Evolutionary conservation across 2,329 filamentous ascomycete genomes (phyloP), one percentile per base, ranked within the genome.

Genomic region (Hymenoscyphus infarciens): DNA sequence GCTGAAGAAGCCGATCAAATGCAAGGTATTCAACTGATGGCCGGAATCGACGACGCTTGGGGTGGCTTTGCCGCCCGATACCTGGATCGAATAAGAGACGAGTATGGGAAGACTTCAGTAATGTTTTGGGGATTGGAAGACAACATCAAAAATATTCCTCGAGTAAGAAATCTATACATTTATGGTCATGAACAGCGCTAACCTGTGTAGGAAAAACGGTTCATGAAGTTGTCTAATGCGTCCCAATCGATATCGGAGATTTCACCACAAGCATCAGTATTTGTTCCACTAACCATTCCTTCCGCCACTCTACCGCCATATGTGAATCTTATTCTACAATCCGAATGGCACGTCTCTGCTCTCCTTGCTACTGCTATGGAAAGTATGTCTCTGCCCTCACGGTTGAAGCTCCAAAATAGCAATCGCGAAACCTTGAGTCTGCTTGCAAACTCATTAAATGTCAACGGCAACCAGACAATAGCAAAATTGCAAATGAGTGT

Each of bases 1-100:
- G 85, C 88, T 2, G 95, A 99, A 77, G 95, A 98, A 76, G 95
- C 92, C 67, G 95, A 99, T 75, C 87, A 92, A 61, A 82, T 98
- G 77, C 93, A 97, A 75, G 94, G 89, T 0, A 80, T 99, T 19
- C 94, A 98, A 74, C 74, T 93, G 11, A 83, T 93, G 64, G 81
- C 87, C 2, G 83, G 84, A 3, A 77, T 87, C 5, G 90, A 94
- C 72, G 90, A 93, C 76, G 89, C 88, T 13, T 95, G 91, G 91
- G 89, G 87, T 65, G 90, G 91, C 0, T 94, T 94, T 73, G 83
- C 87, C 6, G 79, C 87, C 2, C 82, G 83, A 63, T 94, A 93
- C 73, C 75, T 92, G 29, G 88, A 98, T 74, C 82, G 87, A 33
- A 77, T 99, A 62, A 81, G 91, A 65, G 95, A 99, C 73, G 95